A percentile compares a stretch with the other conserved stretches of the same genome.
These are phyloP conservation scores for Cryptococcus sp. DNA, from an alignment of 1,284 basidiomycete species.

Conservation along the genomic window DNA sequence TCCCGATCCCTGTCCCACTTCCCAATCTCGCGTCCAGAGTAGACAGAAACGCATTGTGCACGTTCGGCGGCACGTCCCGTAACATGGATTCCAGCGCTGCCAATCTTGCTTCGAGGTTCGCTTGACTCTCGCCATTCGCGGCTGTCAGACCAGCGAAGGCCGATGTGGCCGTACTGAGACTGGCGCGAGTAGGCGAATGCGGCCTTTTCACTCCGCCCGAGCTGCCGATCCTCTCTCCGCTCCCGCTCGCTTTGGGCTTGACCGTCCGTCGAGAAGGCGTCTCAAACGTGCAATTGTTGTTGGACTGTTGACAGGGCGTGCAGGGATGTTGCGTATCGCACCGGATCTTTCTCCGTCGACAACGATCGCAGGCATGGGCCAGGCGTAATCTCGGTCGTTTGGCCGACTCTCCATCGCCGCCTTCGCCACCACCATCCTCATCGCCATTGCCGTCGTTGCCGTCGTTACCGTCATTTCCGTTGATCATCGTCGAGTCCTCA, in stretches of 20 bases:
- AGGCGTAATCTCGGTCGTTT: slow-evolving; percentile 52
- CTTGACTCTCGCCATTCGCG: slow-evolving; percentile 26
- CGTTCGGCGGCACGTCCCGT: slow-evolving; percentile 53
- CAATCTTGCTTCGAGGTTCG: slow-evolving; percentile 50
- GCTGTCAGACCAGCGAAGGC: slow-evolving; percentile 10
- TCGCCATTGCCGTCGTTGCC: not conserved
- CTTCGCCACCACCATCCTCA: slow-evolving; percentile 1
- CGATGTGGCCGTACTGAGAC: not conserved
- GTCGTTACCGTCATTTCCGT: not conserved
- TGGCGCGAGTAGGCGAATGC: slow-evolving; percentile 24
- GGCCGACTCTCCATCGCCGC: slow-evolving; percentile 13
- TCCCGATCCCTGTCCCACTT: slow-evolving; percentile 43
- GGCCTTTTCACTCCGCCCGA: slow-evolving; percentile 34
- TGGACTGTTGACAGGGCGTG: slow-evolving; percentile 51
- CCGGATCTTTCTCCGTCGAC: slow-evolving; percentile 49
- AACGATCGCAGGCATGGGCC: slow-evolving; percentile 50
- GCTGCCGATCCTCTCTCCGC: slow-evolving; percentile 8
- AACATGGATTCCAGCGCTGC: slow-evolving; percentile 53
- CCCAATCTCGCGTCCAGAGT: slow-evolving; percentile 49
- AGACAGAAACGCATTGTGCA: slow-evolving; percentile 52
- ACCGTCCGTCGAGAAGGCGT: slow-evolving; percentile 50
- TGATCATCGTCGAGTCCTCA: slow-evolving; percentile 3
- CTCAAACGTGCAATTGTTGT: slow-evolving; percentile 54
- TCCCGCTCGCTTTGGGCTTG: slow-evolving; percentile 37
- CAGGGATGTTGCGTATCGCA: slow-evolving; percentile 56